phyloP scores from a whole-genome alignment of 768 basidiomycete genomes.

The Tulasnella sp. region DNA sequence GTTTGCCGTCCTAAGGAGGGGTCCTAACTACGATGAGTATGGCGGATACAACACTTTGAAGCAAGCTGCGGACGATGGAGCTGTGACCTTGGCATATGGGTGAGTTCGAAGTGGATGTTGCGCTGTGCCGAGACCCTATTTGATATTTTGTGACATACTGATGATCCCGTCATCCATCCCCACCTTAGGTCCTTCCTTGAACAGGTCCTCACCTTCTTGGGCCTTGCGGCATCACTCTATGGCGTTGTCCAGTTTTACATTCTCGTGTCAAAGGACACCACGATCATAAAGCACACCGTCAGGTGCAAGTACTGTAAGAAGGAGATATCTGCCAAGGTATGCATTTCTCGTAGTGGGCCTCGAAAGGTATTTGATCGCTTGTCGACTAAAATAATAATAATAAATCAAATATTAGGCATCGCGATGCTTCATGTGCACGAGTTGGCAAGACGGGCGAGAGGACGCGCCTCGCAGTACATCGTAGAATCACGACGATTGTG shows the following conservation, averaged over 20 bases:
- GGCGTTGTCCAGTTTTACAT: conserved; percentile 31
- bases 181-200: conserved; percentile 27
- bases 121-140: neutral
- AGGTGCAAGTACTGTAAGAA: conserved; percentile 37
- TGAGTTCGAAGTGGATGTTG: too few species aligned
- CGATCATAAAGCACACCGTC: conserved; percentile 32
- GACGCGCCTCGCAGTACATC: too few species aligned
- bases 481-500: too few species aligned
- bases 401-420: conserved; percentile 24
- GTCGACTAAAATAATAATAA: too few species aligned
- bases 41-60: conserved; percentile 33
- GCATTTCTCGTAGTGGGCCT: conserved; percentile 1
- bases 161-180: neutral
- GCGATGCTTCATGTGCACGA: conserved; percentile 34
- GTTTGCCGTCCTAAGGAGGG: conserved; percentile 31
- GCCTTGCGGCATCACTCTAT: conserved; percentile 32
- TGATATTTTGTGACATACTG: neutral
- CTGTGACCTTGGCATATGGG: conserved; percentile 31
- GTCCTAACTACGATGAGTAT: conserved; percentile 24
- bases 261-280: conserved; percentile 28
- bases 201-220: conserved; percentile 31
- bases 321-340: conserved; percentile 33
- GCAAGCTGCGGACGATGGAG: conserved; percentile 37
- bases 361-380: neutral
- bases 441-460: conserved; percentile 35